Evolutionary conservation across 352 stramenopile genomes (phyloP).

Genomic region (Globisporangium nodosum): DNA sequence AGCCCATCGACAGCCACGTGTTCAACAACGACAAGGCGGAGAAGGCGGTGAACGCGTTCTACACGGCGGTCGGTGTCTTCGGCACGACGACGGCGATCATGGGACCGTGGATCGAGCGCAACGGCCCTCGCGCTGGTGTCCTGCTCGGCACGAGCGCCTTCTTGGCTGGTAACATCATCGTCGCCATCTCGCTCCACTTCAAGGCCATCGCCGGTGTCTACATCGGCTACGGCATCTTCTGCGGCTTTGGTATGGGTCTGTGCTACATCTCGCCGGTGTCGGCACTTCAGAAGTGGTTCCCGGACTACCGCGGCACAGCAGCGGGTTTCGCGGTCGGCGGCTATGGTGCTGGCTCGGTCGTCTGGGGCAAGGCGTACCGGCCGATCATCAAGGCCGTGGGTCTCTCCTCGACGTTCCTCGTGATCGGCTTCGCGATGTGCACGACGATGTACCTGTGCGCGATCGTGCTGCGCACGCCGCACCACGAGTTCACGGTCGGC

Average conservation of each 20-base stretch:
- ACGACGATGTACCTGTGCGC: conserved; percentile 30
- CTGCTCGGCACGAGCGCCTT: conserved; percentile 47
- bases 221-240: conserved; percentile 63
- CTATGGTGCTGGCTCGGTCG: conserved; percentile 53
- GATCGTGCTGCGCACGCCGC: conserved; percentile 41
- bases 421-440: conserved; percentile 34
- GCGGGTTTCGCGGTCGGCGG: conserved; percentile 63
- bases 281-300: conserved; percentile 77
- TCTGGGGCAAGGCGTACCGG: conserved; percentile 64
- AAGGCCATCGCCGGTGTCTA: conserved; percentile 46
- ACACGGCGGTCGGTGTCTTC: conserved; percentile 60
- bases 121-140: conserved; percentile 44
- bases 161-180: conserved; percentile 43
- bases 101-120: conserved; percentile 62
- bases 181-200: conserved; percentile 38
- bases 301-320: conserved; percentile 61
- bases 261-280: conserved; percentile 77
- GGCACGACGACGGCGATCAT: conserved; percentile 56
- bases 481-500: conserved; percentile 33
- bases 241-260: conserved; percentile 55
- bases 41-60: conserved; percentile 69
- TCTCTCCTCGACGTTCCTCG: conserved; percentile 38
- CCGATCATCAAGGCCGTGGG: conserved; percentile 46
- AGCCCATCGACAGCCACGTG: conserved; percentile 48
- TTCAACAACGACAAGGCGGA: conserved; percentile 41